Base-by-base conservation (phyloP, 768 basidiomycete species). In the Psilocybe sp. region DNA sequence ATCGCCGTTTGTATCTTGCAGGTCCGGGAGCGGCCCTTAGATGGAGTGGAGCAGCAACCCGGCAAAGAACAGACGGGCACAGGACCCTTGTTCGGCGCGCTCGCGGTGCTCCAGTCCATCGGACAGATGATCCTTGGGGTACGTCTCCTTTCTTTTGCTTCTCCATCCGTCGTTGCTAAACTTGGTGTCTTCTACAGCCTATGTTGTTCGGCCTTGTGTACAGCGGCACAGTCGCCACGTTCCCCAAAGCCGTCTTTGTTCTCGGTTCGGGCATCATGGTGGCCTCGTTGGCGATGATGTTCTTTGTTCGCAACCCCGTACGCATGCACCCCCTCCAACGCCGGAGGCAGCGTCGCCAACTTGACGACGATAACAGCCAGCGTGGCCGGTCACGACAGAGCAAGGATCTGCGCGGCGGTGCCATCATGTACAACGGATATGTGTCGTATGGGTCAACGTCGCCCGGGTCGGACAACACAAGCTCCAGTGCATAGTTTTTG, bases 201-300 rank as follows among this genome's bases (percentile, higher is more conserved):
- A 66, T 89, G 60, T 44, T 92, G 4, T 92, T 92, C 57, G 88
- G 84, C 3, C 43, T 86, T 49, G 67, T 90, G 19, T 92, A 88
- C 69, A 79, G 82, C 55, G 70, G 64, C 43, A 89, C 88, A 0
- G 87, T 89, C 18, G 84, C 79, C 2, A 70, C 63, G 5, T 86
- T 71, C 57, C 89, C 89, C 16, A 86, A 84, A 68, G 76, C 85
- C 3, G 79, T 92, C 40, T 92, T 92, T 58, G 72, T 67, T 14
- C 63, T 74, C 8, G 85, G 83, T 13, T 76, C 71, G 2, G 72
- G 68, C 7, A 70, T 90, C 36, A 65, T 85, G 49, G 53, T 71
- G 31, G 59, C 65, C 31, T 64, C 74, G 31, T 50, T 78, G 15
- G 35, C 62, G 32, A 60, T 75, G 48, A 53, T 73, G 47, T 49